Evolutionary conservation across 768 basidiomycete genomes (phyloP), one percentile per base, ranked within the genome.

Genomic region (Russula brevipes): DNA sequence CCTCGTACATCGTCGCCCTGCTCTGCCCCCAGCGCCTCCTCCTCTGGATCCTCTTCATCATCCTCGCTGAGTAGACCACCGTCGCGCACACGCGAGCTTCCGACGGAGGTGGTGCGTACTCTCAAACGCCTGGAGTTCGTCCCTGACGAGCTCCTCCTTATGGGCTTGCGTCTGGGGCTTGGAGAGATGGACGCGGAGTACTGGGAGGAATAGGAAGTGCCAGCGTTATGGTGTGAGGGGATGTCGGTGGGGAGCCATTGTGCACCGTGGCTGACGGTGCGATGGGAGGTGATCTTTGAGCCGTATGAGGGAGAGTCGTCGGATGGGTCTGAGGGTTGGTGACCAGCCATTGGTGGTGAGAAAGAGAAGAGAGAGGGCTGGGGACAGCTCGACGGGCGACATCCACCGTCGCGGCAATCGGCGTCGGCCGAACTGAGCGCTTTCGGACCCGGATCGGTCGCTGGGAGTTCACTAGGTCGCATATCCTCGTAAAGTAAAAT

Each of bases 141-240:
- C 6, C 85, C 71, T 12, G 87, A 87, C 39, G 81, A 76, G 62
- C 76, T 83, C 47, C 85, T 76, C 74, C 47, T 78, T 79, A 17
- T 76, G 73, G 54, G 76, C 72, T 47, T 62, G n/a, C 76, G 78
- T 38, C 79, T 76, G 11, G 79, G 70, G 11, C 78, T 74, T n/a
- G 85, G 81, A 6, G 84, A 82, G 36, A 71, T 54, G 5, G 78
- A 64, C 42, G 80, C 73, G 11, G 76, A 68, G 12, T 76, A 68
- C 42, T 74, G 69, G 24, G 82, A 74, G 64, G 81, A 85, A 72
- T 87, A 87, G 8, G 87, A 88, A 17, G 86, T 85, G 59, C 86
- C 88, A 68, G 84, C 82, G 69, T 83, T 77, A 71, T 86, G 87
- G 68, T 87, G 87, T 16, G 76, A 77, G 39, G 85, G 86, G 7